Conservation (phyloP, 148 eudicot genomes). For the Rheum nobile region DNA sequence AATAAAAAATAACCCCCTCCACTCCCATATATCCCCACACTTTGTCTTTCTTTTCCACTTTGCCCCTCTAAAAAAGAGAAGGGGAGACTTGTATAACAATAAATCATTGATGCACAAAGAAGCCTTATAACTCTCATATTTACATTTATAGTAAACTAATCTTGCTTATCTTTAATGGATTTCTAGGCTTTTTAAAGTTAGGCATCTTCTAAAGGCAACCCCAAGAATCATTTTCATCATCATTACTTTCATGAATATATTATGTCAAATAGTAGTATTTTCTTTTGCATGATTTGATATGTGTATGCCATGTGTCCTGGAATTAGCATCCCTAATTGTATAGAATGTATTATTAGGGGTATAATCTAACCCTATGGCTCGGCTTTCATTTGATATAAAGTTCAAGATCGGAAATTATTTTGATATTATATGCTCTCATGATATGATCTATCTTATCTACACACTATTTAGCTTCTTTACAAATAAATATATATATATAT, state of each 20-base stretch:
- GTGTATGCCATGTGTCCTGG: not conserved
- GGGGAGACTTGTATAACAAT: not conserved
- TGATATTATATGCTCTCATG: not conserved
- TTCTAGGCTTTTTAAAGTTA: not conserved
- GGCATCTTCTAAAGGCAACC: constrained; percentile 4
- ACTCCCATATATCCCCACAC: not conserved
- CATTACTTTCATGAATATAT: not conserved
- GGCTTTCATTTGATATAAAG: not conserved
- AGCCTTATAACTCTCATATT: not conserved
- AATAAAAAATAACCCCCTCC: too few species aligned
- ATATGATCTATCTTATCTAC: not conserved
- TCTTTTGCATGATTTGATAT: not conserved
- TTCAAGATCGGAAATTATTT: not conserved
- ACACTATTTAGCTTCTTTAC: not conserved
- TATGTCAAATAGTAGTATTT: not conserved
- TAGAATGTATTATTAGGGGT: not conserved
- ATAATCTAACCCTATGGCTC: not conserved
- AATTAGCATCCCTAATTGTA: not conserved
- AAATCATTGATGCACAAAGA: not conserved
- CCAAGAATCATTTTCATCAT: constrained; percentile 4
- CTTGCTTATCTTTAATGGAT: not conserved
- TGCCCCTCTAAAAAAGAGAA: not conserved
- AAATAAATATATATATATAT: not conserved
- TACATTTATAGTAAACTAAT: not conserved
- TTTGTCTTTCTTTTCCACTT: not conserved